Base-by-base conservation (phyloP, 345 rosid genomes). In the Pseudoturritis turrita region DNA sequence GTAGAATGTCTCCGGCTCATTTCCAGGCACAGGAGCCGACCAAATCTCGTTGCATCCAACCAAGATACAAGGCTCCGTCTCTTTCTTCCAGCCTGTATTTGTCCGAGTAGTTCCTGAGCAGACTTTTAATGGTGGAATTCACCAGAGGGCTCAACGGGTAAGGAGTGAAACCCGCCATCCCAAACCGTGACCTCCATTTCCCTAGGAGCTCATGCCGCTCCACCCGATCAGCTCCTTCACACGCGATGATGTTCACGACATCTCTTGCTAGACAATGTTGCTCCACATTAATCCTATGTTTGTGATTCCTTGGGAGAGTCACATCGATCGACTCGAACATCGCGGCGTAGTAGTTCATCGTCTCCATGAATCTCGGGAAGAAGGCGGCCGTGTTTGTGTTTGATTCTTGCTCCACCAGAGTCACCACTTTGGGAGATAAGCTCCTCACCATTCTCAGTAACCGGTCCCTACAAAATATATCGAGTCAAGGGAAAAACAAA, bases 381-480 rank as follows among this genome's bases (percentile, higher is more conserved):
- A 93, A 93, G n/a, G 97, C 82, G 17, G 98, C 89, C 3, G 96
- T 93, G 72, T 93, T 93, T n/a, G 98, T 93, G 73, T 93, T 93
- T 10, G 98, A 90, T 74, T 93, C 98, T 82, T 90, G 96, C 81
- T 93, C 98, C 47, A 93, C 97, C 3, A 93, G 89, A 65, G 98
- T 90, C 72, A 93, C 98, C 8, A 93, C 97, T 62, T 88, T 93
- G 1, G 98, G 96, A 41, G 90, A 83, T 71, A 93, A 66, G 78
- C 86, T 77, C 82, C 86, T 90, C 53, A 93, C 96, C 73, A 86
- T 71, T 82, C 95, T 84, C 71, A 93, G 71, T 21, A 93, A 80
- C 57, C 90, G 80, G 73, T 93, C 97, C 63, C 98, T 86, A 37
- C 6, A 15, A 40, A 12, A 50, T 23, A 37, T 44, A 61, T 4